Conservation (phyloP, 2,329 filamentous ascomycete genomes). For the Nothophoma quercina region DNA sequence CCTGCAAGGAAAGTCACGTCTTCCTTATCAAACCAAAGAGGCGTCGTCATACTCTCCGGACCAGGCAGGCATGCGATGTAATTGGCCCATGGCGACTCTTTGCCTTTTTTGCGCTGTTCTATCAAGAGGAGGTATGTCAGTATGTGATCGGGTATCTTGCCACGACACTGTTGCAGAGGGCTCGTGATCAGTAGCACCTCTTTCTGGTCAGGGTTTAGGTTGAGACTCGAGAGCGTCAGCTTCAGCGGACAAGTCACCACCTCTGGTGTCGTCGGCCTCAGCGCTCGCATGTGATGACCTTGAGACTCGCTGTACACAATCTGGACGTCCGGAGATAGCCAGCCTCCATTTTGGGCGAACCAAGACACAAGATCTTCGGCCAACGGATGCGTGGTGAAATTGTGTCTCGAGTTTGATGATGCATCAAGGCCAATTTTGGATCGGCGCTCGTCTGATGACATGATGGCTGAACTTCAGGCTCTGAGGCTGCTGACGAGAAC, state of each 20-base stretch:
- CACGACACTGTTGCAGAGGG: slow-evolving; percentile 33
- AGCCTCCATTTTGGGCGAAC: slow-evolving; percentile 44
- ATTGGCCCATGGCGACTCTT: slow-evolving; percentile 44
- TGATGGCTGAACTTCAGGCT: slow-evolving; percentile 13
- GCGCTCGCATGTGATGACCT: slow-evolving; percentile 44
- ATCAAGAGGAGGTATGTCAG: slow-evolving; percentile 47
- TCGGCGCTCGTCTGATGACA: slow-evolving; percentile 18
- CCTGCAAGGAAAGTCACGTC: slow-evolving; percentile 46
- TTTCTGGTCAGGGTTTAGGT: slow-evolving; percentile 39
- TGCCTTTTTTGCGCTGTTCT: slow-evolving; percentile 40
- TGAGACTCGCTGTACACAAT: slow-evolving; percentile 35
- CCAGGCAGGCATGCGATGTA: slow-evolving; percentile 48
- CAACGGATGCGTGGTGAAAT: slow-evolving; percentile 21
- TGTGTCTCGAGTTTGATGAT: slow-evolving; percentile 9
- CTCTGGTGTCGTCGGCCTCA: slow-evolving; percentile 27
- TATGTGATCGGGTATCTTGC: slow-evolving; percentile 41
- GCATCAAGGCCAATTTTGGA: not conserved
- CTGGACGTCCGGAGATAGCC: slow-evolving; percentile 38
- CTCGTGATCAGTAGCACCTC: slow-evolving; percentile 36
- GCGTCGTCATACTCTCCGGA: slow-evolving; percentile 44
- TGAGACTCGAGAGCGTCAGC: slow-evolving; percentile 47
- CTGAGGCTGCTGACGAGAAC: slow-evolving; percentile 23
- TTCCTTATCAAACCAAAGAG: slow-evolving; percentile 47
- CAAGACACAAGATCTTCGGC: slow-evolving; percentile 35
- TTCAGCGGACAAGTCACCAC: slow-evolving; percentile 43